These are phyloP conservation scores for Schwanniomyces occidentalis DNA, from an alignment of 805 yeast species.

Conservation along the genomic window DNA sequence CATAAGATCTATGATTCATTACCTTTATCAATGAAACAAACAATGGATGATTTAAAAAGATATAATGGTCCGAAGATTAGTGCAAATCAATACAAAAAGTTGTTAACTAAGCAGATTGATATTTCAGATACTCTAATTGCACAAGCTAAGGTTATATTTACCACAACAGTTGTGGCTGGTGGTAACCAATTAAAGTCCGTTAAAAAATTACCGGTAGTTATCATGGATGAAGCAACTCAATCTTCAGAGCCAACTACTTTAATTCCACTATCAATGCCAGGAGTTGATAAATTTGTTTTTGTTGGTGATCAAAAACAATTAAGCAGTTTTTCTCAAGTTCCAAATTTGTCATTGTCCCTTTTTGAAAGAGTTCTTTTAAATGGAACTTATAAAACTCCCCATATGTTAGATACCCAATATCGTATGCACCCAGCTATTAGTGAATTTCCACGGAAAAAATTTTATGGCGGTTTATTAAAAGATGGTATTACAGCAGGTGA, in stretches of 20 bases:
- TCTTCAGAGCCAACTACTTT: slow-evolving; percentile 72
- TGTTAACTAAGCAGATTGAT: slow-evolving; percentile 43
- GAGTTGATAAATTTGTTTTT: slow-evolving; percentile 64
- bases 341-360: slow-evolving; percentile 62
- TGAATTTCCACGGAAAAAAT: slow-evolving; percentile 54
- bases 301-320: slow-evolving; percentile 79
- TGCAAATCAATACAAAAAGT: slow-evolving; percentile 51
- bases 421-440: slow-evolving; percentile 68
- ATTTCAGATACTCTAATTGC: slow-evolving; percentile 52
- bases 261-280: slow-evolving; percentile 69
- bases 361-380: slow-evolving; percentile 66
- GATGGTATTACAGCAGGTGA: slow-evolving; percentile 62
- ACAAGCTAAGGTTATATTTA: slow-evolving; percentile 68
- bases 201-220: slow-evolving; percentile 60
- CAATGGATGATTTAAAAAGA: slow-evolving; percentile 41
- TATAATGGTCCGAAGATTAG: slow-evolving; percentile 41
- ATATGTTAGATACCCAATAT: slow-evolving; percentile 69
- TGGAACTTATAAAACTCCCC: slow-evolving; percentile 60
- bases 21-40: slow-evolving; percentile 45
- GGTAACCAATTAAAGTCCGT: slow-evolving; percentile 61
- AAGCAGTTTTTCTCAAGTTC: slow-evolving; percentile 69
- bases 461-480: slow-evolving; percentile 49
- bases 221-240: slow-evolving; percentile 79
- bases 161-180: slow-evolving; percentile 74
- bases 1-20: slow-evolving; percentile 54